These are phyloP conservation scores for Hypoxylon sp. DNA, from an alignment of 2,329 filamentous ascomycete genomes.

Conservation along the genomic window DNA sequence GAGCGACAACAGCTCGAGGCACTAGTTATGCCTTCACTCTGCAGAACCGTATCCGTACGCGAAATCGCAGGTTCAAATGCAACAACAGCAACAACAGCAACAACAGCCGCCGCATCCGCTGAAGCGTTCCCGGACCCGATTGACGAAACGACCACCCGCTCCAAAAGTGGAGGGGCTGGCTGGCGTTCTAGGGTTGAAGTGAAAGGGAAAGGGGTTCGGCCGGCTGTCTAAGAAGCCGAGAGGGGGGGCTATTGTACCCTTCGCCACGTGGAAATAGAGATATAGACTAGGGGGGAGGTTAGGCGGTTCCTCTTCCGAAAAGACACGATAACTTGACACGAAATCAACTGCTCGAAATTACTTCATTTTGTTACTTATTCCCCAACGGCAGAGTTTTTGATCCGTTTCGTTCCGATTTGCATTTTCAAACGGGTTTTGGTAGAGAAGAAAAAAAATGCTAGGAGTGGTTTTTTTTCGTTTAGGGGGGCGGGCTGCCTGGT, in stretches of 20 bases:
- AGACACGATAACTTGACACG: slow-evolving; percentile 11
- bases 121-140: slow-evolving; percentile 21
- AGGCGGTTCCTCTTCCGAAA: slow-evolving; percentile 7
- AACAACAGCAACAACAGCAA: slow-evolving; percentile 13
- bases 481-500: background rate
- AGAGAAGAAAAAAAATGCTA: slow-evolving; percentile 17
- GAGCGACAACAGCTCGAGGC: slow-evolving; percentile 53
- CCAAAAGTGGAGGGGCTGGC: slow-evolving; percentile 11
- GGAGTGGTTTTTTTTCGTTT: slow-evolving; percentile 26
- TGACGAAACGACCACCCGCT: slow-evolving; percentile 30
- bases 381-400: slow-evolving; percentile 22
- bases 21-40: slow-evolving; percentile 52
- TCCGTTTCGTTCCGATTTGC: slow-evolving; percentile 19
- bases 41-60: slow-evolving; percentile 26
- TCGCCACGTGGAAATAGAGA: slow-evolving; percentile 22
- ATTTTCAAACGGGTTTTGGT: slow-evolving; percentile 35
- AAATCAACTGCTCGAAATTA: background rate
- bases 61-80: slow-evolving; percentile 19
- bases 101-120: slow-evolving; percentile 4
- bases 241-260: slow-evolving; percentile 1
- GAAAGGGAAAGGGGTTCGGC: slow-evolving; percentile 3
- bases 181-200: slow-evolving; percentile 22
- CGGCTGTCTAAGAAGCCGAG: background rate
- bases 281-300: slow-evolving; percentile 20
- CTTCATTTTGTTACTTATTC: slow-evolving; percentile 13